phyloP scores from a whole-genome alignment of 2,329 filamentous ascomycete species.

The Xylariomycetidae sp. region DNA sequence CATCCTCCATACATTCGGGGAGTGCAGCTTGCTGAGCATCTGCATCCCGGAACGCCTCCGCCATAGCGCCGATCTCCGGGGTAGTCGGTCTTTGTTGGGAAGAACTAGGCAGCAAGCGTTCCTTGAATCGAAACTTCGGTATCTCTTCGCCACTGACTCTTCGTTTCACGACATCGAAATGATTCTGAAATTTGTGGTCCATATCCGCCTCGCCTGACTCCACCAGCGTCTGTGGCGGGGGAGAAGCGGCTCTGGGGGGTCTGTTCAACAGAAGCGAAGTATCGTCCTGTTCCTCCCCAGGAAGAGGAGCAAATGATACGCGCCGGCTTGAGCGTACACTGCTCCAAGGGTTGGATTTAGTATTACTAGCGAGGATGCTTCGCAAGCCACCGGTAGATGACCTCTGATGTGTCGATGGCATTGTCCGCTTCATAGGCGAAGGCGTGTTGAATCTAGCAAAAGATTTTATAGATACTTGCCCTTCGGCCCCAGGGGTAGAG shows the following conservation, averaged over 20 bases:
- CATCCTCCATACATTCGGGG: no score
- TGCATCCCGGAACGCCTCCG: slow-evolving; percentile 43
- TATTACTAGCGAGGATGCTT: slow-evolving; percentile 17
- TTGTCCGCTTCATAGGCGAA: slow-evolving; percentile 35
- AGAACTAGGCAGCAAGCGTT: slow-evolving; percentile 34
- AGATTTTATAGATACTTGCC: slow-evolving; percentile 44
- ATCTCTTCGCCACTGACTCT: slow-evolving; percentile 21
- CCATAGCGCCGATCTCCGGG: slow-evolving; percentile 41
- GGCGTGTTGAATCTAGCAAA: slow-evolving; percentile 50
- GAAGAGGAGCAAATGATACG: slow-evolving; percentile 31
- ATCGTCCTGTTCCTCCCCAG: slow-evolving; percentile 22
- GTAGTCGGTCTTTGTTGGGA: slow-evolving; percentile 38
- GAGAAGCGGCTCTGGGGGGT: slow-evolving; percentile 30
- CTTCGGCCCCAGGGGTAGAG: slow-evolving; percentile 42
- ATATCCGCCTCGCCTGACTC: slow-evolving; percentile 26
- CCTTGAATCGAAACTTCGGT: slow-evolving; percentile 14
- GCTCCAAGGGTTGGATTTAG: slow-evolving; percentile 10
- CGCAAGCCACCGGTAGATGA: slow-evolving; percentile 8
- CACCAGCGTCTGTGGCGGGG: slow-evolving; percentile 36
- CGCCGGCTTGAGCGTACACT: slow-evolving; percentile 15
- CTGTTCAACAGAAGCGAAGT: slow-evolving; percentile 6
- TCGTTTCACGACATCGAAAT: slow-evolving; percentile 42
- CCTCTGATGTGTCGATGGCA: slow-evolving; percentile 4
- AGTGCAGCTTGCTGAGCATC: slow-evolving; percentile 25
- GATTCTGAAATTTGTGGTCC: slow-evolving; percentile 38